These are phyloP conservation scores for Xylaria nigripes DNA, from an alignment of 495 filamentous ascomycete species.

Conservation along the genomic window DNA sequence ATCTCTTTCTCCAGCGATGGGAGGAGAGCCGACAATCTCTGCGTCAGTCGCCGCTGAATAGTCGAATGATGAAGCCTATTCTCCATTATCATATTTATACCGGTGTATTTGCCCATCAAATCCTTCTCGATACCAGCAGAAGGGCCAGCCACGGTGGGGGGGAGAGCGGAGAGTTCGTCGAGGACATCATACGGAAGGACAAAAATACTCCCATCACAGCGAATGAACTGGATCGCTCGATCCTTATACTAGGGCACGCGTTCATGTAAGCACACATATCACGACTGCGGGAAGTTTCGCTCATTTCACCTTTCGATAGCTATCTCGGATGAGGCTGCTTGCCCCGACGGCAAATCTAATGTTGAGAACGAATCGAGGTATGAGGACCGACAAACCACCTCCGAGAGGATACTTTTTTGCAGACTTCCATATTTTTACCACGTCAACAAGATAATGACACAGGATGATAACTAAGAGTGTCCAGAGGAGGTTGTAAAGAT, in stretches of 20 bases:
- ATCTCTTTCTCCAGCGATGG: conserved; percentile 3
- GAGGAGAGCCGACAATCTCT: background rate
- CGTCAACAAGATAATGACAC: background rate
- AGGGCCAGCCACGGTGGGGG: conserved; percentile 2
- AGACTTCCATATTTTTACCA: background rate
- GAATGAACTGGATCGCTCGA: conserved; percentile 6
- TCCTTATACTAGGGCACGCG: conserved; percentile 1
- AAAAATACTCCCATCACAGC: background rate
- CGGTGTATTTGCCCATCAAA: conserved; percentile 6
- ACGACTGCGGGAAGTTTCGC: background rate
- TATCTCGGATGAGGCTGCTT: background rate
- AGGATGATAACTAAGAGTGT: background rate
- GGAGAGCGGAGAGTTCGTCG: conserved; percentile 5
- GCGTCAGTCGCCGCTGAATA: conserved; percentile 12
- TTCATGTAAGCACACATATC: background rate
- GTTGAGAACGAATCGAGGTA: conserved; percentile 6
- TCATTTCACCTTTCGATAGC: background rate
- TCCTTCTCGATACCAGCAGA: conserved; percentile 1
- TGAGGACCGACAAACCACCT: background rate
- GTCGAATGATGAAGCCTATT: conserved; percentile 7
- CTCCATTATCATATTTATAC: conserved; percentile 4
- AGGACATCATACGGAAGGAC: conserved; percentile 7
- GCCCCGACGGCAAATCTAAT: background rate
- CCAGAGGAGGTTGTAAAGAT: background rate
- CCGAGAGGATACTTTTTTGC: background rate